Conservation (phyloP, 352 stramenopile species). For the Globisporangium ultimum region DNA sequence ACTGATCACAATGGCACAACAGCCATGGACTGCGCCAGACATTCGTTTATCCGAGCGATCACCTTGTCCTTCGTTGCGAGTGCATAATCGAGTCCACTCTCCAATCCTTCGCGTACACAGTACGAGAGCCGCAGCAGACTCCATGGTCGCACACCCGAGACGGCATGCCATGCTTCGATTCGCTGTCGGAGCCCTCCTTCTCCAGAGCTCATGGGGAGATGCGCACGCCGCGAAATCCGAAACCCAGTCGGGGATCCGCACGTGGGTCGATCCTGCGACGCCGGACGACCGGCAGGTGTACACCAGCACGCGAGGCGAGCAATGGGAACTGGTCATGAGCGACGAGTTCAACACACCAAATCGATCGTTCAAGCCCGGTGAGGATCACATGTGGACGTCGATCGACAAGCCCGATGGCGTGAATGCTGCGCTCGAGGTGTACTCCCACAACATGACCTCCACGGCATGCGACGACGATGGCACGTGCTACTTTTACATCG, state of each 20-base stretch:
- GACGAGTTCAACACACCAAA: conserved; percentile 90
- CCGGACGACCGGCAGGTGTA: conserved; percentile 31
- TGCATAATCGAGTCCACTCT: no score
- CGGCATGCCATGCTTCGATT: conserved; percentile 36
- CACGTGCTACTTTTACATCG: conserved; percentile 64
- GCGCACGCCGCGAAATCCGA: background rate
- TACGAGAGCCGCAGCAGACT: no score
- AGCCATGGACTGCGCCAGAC: no score
- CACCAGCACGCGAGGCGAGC: conserved; percentile 34
- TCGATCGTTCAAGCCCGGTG: conserved; percentile 86
- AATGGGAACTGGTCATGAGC: conserved; percentile 81
- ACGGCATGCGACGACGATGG: conserved; percentile 45
- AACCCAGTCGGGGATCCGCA: conserved; percentile 47
- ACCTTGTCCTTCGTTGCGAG: no score
- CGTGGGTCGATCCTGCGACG: conserved; percentile 52
- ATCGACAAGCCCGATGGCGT: conserved; percentile 93
- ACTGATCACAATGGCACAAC: no score
- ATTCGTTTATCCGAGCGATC: no score
- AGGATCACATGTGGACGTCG: conserved; percentile 93
- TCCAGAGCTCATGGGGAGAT: no score
- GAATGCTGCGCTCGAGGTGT: conserved; percentile 91
- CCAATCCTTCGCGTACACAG: no score
- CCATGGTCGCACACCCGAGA: no score
- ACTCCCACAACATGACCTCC: conserved; percentile 84
- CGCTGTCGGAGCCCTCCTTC: no score